Base-by-base conservation (phyloP, 805 yeast genomes). In the Maudiozyma pseudohumilis region DNA sequence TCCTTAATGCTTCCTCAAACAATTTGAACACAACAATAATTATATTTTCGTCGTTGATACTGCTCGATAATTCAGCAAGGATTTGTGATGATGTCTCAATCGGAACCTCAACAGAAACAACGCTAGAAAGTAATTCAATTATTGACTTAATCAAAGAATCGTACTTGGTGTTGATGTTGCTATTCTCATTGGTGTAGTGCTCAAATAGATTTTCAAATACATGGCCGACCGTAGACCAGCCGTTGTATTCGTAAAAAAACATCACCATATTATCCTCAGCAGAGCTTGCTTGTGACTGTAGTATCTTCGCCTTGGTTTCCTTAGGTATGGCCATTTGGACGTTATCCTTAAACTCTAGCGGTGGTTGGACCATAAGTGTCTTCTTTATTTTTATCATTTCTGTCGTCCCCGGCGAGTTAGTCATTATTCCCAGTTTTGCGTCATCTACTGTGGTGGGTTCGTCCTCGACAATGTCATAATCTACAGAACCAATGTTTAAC, bases 151-250 rank as follows among this genome's bases (percentile, higher is more conserved):
- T 59, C 3, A 70, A 48, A 2, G 61, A 65, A 7, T 68, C 70
- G 2, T 49, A 44, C 5, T 66, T 48, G 15, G 48, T 47, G 10
- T 45, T 40, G 3, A 52, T 39, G 11, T 65, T 61, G 35, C 64
- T 68, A 40, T 63, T 50, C 18, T 49, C 38, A 29, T 52, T 41
- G 28, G 43, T 22, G 34, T 48, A 52, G 50, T 33, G 20, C 15
- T 42, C 42, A 34, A 53, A 65, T 8, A 80, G 59, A 45, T 80
- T 80, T 46, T 82, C 87, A 23, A 88, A 57, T 0, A 83, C 62
- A 49, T 94, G 70, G 2, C 96, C 96, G 13, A 89, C 49, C 20
- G 82, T 60, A 0, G 94, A 72, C 95, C 96, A 87, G 1, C 96
- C 96, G 52, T 78, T 83, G 54, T 78, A 86, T 3, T 70, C 68